A percentile compares a stretch with the other conserved stretches of the same genome.
Evolutionary conservation across 257 asterid species (phyloP).

Genomic region (Scutellaria baicalensis): DNA sequence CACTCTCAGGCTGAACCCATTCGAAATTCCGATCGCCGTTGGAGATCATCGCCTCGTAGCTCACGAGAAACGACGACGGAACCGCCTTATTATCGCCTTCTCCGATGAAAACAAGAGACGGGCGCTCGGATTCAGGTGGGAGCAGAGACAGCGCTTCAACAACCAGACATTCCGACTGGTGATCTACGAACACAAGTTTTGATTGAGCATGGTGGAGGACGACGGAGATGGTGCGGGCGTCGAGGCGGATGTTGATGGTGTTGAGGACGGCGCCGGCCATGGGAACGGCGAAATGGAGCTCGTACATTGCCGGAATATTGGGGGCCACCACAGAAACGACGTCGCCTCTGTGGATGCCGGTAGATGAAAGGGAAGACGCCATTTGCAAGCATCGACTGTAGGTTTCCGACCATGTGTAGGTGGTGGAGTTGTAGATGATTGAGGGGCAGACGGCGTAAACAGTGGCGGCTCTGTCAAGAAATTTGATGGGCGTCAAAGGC

Average conservation of each 20-base stretch:
- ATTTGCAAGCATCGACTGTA: conserved; percentile 34
- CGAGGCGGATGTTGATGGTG: conserved; percentile 61
- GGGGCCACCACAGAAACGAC: conserved; percentile 69
- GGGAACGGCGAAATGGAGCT: conserved; percentile 66
- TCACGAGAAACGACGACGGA: background rate
- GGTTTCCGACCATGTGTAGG: conserved; percentile 60
- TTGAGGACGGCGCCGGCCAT: conserved; percentile 72
- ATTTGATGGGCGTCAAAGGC: conserved; percentile 54
- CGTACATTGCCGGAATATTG: conserved; percentile 68
- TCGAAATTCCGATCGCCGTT: conserved; percentile 43
- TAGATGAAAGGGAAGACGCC: conserved; percentile 47
- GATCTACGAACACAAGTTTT: conserved; percentile 50
- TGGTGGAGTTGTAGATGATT: conserved; percentile 30
- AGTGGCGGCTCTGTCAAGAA: conserved; percentile 52
- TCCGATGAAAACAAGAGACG: conserved; percentile 35
- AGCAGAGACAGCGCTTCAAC: conserved; percentile 48
- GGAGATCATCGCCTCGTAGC: conserved; percentile 32
- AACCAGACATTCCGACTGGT: conserved; percentile 30
- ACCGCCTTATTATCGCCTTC: conserved; percentile 3
- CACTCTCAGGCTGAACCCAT: conserved; percentile 53
- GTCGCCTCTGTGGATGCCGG: conserved; percentile 41
- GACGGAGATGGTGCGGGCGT: conserved; percentile 54
- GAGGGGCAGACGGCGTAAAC: conserved; percentile 55
- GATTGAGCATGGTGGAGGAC: conserved; percentile 52
- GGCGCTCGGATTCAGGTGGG: conserved; percentile 25